Base-by-base conservation (phyloP, 1,284 basidiomycete species). In the Butyriboletus appendiculatus region DNA sequence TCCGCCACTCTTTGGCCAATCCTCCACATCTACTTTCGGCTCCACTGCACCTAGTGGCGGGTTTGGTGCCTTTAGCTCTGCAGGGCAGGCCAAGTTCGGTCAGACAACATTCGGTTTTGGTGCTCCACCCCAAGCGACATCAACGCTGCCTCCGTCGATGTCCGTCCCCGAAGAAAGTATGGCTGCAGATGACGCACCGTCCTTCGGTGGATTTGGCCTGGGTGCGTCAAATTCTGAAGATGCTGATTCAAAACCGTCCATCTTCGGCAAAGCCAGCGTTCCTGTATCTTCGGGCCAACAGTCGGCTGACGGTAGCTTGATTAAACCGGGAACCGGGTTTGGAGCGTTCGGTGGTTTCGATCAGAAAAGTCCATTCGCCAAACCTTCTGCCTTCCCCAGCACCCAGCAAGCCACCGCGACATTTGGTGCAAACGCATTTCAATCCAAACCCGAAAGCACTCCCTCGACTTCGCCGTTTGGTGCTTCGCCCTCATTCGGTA, bases 251-350 rank as follows among this genome's bases (percentile, higher is more conserved):
- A 67, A 48, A 44, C 63, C 63, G 12, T 70, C 65, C 22, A 71
- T 76, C 57, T 76, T 76, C 38, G 75, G 75, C 22, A 70, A 58
- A 38, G 3, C 47, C n/a, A 58, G 38, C 32, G 15, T 43, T 6
- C 40, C 58, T 18, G 45, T 41, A 26, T 20, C 62, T 35, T 57
- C 60, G 1, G 32, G 35, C 20, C 55, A 56, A 41, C 62, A 56
- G 24, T 45, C 59, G 8, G 47, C 56, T 10, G 62, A 58, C 5
- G 44, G 48, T 37, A 44, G 50, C 43, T 26, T 65, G 9, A 62
- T 78, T 38, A 76, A 74, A 52, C 76, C 75, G 10, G 71, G 72
- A 0, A 67, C 64, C 9, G 76, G 75, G 1, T 77, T 78, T 52
- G 77, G 74, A 18, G 73, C 72, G 2, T 76, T 76, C 39, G 59